Evolutionary conservation across 768 basidiomycete species (phyloP).

Genomic region (Boletus reticulatus): DNA sequence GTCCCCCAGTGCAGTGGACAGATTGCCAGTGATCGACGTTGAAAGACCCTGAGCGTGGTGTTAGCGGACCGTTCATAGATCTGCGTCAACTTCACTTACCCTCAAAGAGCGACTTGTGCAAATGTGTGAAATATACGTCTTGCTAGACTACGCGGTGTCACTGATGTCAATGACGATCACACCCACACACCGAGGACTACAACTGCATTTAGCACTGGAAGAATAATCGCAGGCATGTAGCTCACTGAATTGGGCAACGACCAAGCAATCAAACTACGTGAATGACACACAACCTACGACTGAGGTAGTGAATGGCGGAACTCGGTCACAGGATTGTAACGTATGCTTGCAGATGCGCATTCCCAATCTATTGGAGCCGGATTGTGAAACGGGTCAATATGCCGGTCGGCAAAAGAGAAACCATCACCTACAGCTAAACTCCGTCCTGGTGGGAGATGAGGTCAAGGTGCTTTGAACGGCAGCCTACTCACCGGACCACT

Average conservation of each 20-base stretch:
- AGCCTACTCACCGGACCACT: slow-evolving; percentile 41
- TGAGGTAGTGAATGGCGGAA: slow-evolving; percentile 17
- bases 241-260: slow-evolving; percentile 41
- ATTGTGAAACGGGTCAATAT: slow-evolving; percentile 8
- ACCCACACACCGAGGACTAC: slow-evolving; percentile 35
- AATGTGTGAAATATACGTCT: slow-evolving; percentile 42
- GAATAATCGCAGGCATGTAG: background rate
- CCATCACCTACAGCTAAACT: slow-evolving; percentile 17
- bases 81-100: slow-evolving; percentile 19
- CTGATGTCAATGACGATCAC: slow-evolving; percentile 2
- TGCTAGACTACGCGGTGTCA: slow-evolving; percentile 24
- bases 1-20: slow-evolving; percentile 45
- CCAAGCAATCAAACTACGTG: background rate
- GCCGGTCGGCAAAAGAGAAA: background rate
- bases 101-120: slow-evolving; percentile 38
- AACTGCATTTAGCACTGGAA: slow-evolving; percentile 18
- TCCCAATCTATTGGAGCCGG: slow-evolving; percentile 44
- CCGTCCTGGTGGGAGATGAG: slow-evolving; percentile 17
- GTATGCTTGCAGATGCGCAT: slow-evolving; percentile 48
- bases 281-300: slow-evolving; percentile 22
- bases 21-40: slow-evolving; percentile 44
- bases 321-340: slow-evolving; percentile 11
- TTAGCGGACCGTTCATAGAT: background rate
- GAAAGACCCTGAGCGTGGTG: slow-evolving; percentile 33
- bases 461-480: background rate